A percentile compares a stretch with the other conserved stretches of the same genome.
These are phyloP conservation scores for Wallacemonas collosoma DNA, from an alignment of 208 protist genomes.

Conservation along the genomic window DNA sequence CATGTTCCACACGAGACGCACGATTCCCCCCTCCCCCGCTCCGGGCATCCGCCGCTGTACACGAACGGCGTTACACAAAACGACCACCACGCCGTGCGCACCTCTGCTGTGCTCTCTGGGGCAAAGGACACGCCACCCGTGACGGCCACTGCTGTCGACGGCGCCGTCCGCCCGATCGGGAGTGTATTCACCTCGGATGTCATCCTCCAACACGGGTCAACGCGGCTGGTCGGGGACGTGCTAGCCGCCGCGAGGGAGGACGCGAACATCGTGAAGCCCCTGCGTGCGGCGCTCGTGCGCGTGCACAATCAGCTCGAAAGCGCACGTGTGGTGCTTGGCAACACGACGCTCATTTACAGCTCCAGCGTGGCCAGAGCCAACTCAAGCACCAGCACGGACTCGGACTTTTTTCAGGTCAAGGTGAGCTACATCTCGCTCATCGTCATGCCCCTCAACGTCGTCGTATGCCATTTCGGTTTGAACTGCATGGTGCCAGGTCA, in stretches of 20 bases:
- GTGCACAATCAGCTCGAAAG: conserved; percentile 31
- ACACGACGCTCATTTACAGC: conserved; percentile 71
- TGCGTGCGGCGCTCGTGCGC: conserved; percentile 15
- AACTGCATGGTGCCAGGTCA: conserved; percentile 55
- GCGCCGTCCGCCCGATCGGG: not conserved
- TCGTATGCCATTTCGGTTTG: conserved; percentile 72
- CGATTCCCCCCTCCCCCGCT: no score
- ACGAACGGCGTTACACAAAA: no score
- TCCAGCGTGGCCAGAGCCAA: conserved; percentile 45
- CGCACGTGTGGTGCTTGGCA: conserved; percentile 49
- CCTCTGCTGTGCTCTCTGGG: not conserved
- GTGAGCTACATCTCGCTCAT: conserved; percentile 47
- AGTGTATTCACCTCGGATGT: not conserved
- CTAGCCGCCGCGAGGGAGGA: conserved; percentile 9
- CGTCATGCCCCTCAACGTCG: conserved; percentile 50
- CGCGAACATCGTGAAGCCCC: conserved; percentile 25
- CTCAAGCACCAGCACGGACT: conserved; percentile 38
- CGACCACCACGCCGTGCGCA: not conserved
- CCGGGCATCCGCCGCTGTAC: no score
- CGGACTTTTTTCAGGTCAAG: conserved; percentile 59
- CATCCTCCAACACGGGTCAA: not conserved
- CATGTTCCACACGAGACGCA: not conserved
- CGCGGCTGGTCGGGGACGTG: conserved; percentile 3
- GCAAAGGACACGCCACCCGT: not conserved
- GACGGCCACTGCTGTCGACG: not conserved